Percentiles rank a stretch among this genome's conserved stretches.
Conservation (phyloP, 805 yeast species). For the Pichia scutulata region DNA sequence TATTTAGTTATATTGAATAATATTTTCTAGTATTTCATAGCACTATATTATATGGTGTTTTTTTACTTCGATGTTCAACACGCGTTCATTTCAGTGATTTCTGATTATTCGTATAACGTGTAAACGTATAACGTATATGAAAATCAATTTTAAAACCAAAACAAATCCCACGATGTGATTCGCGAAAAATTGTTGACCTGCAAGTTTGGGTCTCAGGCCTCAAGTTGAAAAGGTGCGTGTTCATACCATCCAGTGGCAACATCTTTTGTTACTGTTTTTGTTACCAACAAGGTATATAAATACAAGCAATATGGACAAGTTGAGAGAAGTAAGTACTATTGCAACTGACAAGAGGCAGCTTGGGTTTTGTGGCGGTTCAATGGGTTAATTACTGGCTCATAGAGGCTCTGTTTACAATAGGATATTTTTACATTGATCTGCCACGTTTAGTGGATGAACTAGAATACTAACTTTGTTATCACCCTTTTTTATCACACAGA, state of each 20-base stretch:
- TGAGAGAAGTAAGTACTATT: conserved; percentile 37
- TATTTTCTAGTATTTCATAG: too few species aligned
- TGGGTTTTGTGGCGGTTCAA: background rate
- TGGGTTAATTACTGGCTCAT: background rate
- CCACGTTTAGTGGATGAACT: background rate
- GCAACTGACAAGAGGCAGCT: background rate
- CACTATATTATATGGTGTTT: too few species aligned
- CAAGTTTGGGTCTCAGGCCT: too few species aligned
- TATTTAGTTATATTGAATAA: too few species aligned
- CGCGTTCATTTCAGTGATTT: too few species aligned
- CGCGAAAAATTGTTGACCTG: too few species aligned
- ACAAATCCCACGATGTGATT: too few species aligned
- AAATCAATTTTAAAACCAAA: too few species aligned
- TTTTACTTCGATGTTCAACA: too few species aligned
- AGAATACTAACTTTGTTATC: background rate
- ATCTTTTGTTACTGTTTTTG: background rate
- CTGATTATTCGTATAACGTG: too few species aligned
- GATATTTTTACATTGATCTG: background rate
- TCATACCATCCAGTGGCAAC: background rate
- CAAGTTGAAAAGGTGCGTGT: background rate
- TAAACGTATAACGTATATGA: too few species aligned
- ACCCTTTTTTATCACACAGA: conserved; percentile 35
- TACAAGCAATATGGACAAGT: conserved; percentile 34
- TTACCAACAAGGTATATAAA: background rate
- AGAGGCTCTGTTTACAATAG: background rate